Evolutionary conservation across 805 yeast species (phyloP), one percentile per base, ranked within the genome.

Genomic region (Teunomyces lycoperdinae): DNA sequence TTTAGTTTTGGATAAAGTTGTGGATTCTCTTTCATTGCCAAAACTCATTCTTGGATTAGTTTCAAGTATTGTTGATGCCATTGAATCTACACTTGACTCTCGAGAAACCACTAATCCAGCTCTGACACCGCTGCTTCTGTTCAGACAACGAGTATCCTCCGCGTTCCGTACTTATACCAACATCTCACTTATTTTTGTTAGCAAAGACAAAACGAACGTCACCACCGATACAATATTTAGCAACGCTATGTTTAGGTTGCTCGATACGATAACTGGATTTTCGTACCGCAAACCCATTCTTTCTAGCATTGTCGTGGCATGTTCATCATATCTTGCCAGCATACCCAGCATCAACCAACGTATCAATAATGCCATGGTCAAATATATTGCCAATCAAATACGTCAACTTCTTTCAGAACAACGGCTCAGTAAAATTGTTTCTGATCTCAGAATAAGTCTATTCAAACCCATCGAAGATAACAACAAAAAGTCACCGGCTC

Each of bases 21-120:
- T 67, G 11, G 56, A 49, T 2, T 62, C 59, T 48, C 44, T 68
- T 14, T 49, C 68, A 3, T 44, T 59, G 8, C 68, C 69, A 0
- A 48, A 55, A 6, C 67, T 69, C 44, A 45, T 68, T 1, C 43
- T 65, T n/a, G 55, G 50, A 27, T 50, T 45, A 29, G 26, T 56
- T 1, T 48, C 58, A 1, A 47, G 42, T 11, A 35, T 48, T 3
- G 46, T 46, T 3, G 46, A 36, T 13, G 41, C 49, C 3, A 10
- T 52, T 4, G 52, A 41, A 36, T 27, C n/a, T 11, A 26, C 39
- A 26, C 13, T 44, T 14, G 45, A 52, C 30, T 11, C 11, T 20
- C 28, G 11, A 27, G 9, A 43, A 28, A 8, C 16, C 13, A 7
- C 14, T n/a, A 3, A 16, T 13, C 4, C 16, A 32, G 33, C 11